Evolutionary conservation across 2,329 filamentous ascomycete genomes (phyloP), one percentile per base, ranked within the genome.

Genomic region (Xylariaceae sp.): DNA sequence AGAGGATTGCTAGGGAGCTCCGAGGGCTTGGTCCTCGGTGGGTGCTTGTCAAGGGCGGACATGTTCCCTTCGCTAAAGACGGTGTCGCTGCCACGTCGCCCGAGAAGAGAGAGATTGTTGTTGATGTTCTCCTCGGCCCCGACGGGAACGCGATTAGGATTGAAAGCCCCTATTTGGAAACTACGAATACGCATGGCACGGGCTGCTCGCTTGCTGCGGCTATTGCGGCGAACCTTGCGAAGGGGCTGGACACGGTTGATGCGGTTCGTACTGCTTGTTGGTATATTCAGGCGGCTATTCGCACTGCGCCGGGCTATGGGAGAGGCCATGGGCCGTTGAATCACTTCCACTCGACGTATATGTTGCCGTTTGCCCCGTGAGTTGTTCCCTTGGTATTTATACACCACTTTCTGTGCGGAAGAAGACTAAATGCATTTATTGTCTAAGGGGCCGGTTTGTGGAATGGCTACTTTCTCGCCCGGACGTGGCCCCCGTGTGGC

Each of bases 191-290:
- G 0, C 94, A 99, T 65, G 94, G 94, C 0, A 97, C 94, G 0
- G 94, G 94, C 3, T 99, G 94, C 67, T 95, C 91, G 9, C 79
- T 97, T 55, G 94, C 94, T 39, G 96, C 88, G 57, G 87, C 88
- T 2, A 88, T 92, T 63, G 84, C 88, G 1, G 86, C 85, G n/a
- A 87, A 88, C 56, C 70, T 92, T 7, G 78, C 86, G 13, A 79
- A 74, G 49, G 85, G 84, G 0, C 67, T 80, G 46, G 71, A 76
- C 5, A 74, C 88, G 1, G 70, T 77, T 1, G 68, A 75, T 40
- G 83, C 87, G 30, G 86, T 89, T n/a, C 78, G 76, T 51, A 75
- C 77, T n/a, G 87, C 85, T 1, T 87, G 84, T 59, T 76, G 80
- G 42, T 92, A 90, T 67, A 76, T 92, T 43, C 85, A 89, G 61